Percentiles rank a stretch among this genome's conserved stretches.
Conservation (phyloP, 805 yeast species). For the Lipomyces yamanashiensis region DNA sequence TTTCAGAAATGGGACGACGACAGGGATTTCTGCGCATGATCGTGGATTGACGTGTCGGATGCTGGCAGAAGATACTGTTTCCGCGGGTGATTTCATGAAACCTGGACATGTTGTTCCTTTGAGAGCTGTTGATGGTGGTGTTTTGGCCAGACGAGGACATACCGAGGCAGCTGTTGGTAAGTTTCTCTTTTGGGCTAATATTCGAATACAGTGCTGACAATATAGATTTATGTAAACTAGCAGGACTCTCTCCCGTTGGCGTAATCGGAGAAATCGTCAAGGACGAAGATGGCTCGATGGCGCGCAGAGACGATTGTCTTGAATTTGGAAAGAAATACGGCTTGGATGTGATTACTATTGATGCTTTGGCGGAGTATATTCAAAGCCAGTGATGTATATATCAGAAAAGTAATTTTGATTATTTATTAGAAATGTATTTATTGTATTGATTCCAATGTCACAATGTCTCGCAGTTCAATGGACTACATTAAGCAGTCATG, state of each 20-base stretch:
- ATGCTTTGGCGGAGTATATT: constrained; percentile 66
- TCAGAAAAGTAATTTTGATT: too few relatives aligned
- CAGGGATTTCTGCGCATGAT: constrained; percentile 96
- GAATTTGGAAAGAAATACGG: constrained; percentile 65
- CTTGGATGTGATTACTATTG: constrained; percentile 77
- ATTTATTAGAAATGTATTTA: too few relatives aligned
- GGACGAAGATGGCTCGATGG: constrained; percentile 94
- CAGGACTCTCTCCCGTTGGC: constrained; percentile 83
- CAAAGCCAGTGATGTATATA: background rate
- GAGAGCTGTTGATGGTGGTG: constrained; percentile 86
- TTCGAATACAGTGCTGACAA: background rate
- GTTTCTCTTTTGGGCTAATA: too few relatives aligned
- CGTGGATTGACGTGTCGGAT: constrained; percentile 79
- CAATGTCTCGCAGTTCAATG: too few relatives aligned
- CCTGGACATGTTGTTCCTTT: constrained; percentile 97
- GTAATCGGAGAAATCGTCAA: constrained; percentile 93
- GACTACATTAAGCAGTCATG: too few relatives aligned
- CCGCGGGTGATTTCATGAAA: constrained; percentile 70
- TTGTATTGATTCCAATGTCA: too few relatives aligned
- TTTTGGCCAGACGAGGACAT: constrained; percentile 85
- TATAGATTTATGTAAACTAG: constrained; percentile 69
- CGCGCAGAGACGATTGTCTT: constrained; percentile 85
- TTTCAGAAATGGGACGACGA: constrained; percentile 83
- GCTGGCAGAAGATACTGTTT: constrained; percentile 64
- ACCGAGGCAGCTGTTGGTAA: constrained; percentile 86